Evolutionary conservation across 176 grass and related monocot species (phyloP), one percentile per base, ranked within the genome.

Genomic region (Phragmites australis): DNA sequence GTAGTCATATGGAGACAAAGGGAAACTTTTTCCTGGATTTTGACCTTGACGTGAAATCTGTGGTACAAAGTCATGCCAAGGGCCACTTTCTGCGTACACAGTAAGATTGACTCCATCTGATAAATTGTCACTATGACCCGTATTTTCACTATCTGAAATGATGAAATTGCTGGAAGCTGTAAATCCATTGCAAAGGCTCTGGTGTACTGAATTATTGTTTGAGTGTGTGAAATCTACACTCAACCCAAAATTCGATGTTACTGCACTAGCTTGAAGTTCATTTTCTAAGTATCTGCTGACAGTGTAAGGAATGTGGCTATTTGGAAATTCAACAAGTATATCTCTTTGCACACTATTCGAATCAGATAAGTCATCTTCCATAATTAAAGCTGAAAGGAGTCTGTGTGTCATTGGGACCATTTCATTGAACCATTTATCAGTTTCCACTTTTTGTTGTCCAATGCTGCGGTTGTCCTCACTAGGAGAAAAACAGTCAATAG

Each of bases 381-480:
- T 76, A 46, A 93, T 89, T 64, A 97, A 85, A 79, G 94, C 88
- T 50, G 94, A 93, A 74, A 97, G 87, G 64, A 97, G 94, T 68
- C 81, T 91, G n/a, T 97, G 91, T 65, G 89, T 71, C 65, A 93
- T 75, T 59, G 91, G 91, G 60, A 79, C 68, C 63, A 88, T 82
- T 87, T 88, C 75, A 74, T 86, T 82, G 46, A 83, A 75, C 86
- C 86, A 93, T 54, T 85, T 82, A 27, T 76, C 85, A 29, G 81
- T 58, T 77, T 85, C 77, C 56, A 80, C 6, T 60, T 88, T 83
- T 55, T 78, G 76, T 56, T 58, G 14, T 50, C 19, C 80, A 63
- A 22, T 65, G 58, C 25, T 21, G 17, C 21, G 39, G 70, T 55
- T 67, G 22, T 67, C 53, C 9, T 83, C 73, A 23, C 27, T 15